These are phyloP conservation scores for Diaporthe nobilis DNA, from an alignment of 2,329 filamentous ascomycete genomes.

Conservation along the genomic window DNA sequence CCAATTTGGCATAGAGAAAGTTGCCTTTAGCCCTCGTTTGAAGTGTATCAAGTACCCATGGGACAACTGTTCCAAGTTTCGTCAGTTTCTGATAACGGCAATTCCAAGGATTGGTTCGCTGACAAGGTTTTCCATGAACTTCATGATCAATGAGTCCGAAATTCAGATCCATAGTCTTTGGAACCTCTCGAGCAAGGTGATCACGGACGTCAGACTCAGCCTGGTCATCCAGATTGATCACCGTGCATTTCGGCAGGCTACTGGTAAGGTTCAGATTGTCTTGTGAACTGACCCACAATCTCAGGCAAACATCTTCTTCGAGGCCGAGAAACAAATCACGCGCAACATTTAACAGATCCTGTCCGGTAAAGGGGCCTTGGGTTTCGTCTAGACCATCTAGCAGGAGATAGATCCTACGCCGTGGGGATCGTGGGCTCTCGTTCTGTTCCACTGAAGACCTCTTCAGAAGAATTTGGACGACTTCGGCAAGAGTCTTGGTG, in stretches of 20 bases:
- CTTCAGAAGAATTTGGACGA: background rate
- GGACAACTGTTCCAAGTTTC: background rate
- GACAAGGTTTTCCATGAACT: background rate
- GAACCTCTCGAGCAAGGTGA: background rate
- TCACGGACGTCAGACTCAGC: background rate
- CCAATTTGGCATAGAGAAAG: background rate
- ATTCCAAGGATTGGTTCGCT: background rate
- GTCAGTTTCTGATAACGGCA: background rate
- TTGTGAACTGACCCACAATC: conserved; percentile 1
- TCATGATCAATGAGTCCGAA: background rate
- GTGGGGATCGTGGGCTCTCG: background rate
- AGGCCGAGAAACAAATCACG: background rate
- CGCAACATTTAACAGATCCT: background rate
- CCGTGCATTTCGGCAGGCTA: background rate
- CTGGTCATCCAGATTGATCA: background rate
- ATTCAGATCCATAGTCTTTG: background rate
- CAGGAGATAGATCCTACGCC: background rate
- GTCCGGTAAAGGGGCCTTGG: background rate
- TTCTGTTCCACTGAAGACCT: background rate
- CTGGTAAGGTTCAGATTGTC: background rate
- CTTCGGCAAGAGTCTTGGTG: background rate
- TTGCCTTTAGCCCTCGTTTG: background rate
- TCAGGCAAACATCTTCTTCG: background rate
- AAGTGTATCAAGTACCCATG: background rate
- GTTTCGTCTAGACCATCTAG: background rate